These are phyloP conservation scores for Aspergillus clavatus DNA, from an alignment of 2,329 filamentous ascomycete genomes.

Conservation along the genomic window DNA sequence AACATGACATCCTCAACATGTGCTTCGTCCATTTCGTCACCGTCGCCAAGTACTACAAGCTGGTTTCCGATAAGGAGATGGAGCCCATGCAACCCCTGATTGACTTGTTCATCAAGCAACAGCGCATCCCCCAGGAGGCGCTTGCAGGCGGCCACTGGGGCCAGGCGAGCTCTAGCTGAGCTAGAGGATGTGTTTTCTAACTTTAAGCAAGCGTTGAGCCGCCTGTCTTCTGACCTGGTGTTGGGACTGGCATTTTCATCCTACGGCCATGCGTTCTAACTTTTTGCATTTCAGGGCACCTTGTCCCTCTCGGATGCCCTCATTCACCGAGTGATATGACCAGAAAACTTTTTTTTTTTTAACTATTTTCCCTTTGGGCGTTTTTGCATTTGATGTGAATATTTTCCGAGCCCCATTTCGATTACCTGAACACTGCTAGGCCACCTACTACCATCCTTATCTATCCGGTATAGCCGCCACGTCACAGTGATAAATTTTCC, in stretches of 20 bases:
- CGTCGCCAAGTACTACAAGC: constrained; percentile 72
- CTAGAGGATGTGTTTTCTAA: constrained; percentile 12
- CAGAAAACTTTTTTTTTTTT: constrained; percentile 19
- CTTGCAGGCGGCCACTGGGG: constrained; percentile 41
- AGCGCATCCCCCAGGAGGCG: constrained; percentile 71
- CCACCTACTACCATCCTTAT: constrained; percentile 12
- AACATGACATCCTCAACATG: constrained; percentile 69
- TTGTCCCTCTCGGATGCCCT: constrained; percentile 14
- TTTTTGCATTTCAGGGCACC: constrained; percentile 3
- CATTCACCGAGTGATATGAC: constrained; percentile 19
- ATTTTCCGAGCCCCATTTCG: constrained; percentile 5
- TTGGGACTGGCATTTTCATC: constrained; percentile 24
- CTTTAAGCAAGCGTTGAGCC: constrained; percentile 15
- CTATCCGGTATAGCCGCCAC: constrained; percentile 7
- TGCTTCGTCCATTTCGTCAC: constrained; percentile 82
- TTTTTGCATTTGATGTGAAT: constrained; percentile 35
- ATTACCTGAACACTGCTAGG: background rate
- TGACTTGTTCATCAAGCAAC: constrained; percentile 84
- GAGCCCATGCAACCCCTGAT: constrained; percentile 95
- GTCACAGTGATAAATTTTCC: background rate
- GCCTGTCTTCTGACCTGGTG: constrained; percentile 32
- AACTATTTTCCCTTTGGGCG: too few relatives aligned
- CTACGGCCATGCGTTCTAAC: constrained; percentile 15
- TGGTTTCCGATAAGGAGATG: constrained; percentile 82
- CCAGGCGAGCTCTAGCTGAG: constrained; percentile 32